Conservation (phyloP, 352 stramenopile species). For the Globisporangium lucens region DNA sequence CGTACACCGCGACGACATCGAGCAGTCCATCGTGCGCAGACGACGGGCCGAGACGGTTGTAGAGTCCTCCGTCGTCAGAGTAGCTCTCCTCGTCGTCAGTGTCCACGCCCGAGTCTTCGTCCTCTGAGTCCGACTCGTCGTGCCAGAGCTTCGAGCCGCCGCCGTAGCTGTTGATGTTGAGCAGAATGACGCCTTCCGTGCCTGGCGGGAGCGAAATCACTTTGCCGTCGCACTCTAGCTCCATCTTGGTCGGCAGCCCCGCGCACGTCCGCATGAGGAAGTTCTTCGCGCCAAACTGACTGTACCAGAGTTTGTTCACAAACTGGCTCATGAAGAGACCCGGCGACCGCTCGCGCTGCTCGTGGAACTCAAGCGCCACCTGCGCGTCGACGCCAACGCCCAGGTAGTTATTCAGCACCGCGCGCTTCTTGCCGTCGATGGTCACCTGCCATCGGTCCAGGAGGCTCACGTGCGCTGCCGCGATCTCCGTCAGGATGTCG, state of each 20-base stretch:
- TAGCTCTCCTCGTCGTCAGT: constrained; percentile 31
- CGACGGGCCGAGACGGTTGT: constrained; percentile 40
- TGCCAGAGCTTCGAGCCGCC: constrained; percentile 88
- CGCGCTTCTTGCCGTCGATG: constrained; percentile 66
- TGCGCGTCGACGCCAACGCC: constrained; percentile 89
- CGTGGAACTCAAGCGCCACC: constrained; percentile 89
- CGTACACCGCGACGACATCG: constrained; percentile 92
- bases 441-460: constrained; percentile 73
- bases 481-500: constrained; percentile 63
- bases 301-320: constrained; percentile 93
- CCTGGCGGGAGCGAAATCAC: constrained; percentile 60
- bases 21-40: constrained; percentile 90
- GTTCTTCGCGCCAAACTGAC: constrained; percentile 82
- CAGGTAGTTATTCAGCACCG: constrained; percentile 80
- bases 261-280: constrained; percentile 84
- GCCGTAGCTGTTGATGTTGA: constrained; percentile 89
- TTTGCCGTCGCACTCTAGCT: constrained; percentile 80
- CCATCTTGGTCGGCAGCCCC: constrained; percentile 68
- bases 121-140: constrained; percentile 65
- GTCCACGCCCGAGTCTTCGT: constrained; percentile 36
- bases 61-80: constrained; percentile 26
- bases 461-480: constrained; percentile 69
- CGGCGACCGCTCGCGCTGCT: constrained; percentile 83
- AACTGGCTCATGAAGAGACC: constrained; percentile 87
- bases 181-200: constrained; percentile 82